phyloP scores from a whole-genome alignment of 768 basidiomycete genomes.

The Kwoniella botswanensis region DNA sequence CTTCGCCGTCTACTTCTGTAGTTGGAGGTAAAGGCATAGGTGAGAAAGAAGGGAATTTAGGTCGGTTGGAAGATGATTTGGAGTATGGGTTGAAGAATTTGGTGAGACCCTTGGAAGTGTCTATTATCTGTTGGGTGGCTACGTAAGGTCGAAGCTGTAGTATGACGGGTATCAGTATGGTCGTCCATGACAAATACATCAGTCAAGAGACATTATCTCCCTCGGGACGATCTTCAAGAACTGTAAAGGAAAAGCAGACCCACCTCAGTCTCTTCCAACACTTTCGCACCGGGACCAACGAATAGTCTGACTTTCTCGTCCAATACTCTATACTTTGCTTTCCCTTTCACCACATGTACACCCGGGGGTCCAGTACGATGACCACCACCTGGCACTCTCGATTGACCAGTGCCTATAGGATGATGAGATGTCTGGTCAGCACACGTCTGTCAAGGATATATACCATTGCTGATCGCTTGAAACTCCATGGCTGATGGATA shows the following conservation, averaged over 20 bases:
- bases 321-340: slow-evolving; percentile 74
- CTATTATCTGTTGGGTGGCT: slow-evolving; percentile 16
- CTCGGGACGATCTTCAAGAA: no score
- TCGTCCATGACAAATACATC: no score
- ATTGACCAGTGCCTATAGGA: slow-evolving; percentile 75
- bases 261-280: slow-evolving; percentile 45
- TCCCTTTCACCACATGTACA: slow-evolving; percentile 76
- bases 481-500: background rate
- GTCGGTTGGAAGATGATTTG: slow-evolving; percentile 13
- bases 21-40: slow-evolving; percentile 9
- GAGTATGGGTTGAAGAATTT: slow-evolving; percentile 25
- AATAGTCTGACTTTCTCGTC: slow-evolving; percentile 84
- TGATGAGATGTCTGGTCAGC: background rate
- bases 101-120: slow-evolving; percentile 1
- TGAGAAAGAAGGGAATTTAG: slow-evolving; percentile 32
- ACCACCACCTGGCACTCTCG: slow-evolving; percentile 75
- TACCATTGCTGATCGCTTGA: background rate
- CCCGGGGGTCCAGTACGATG: slow-evolving; percentile 87
- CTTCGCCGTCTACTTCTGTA: slow-evolving; percentile 8
- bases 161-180: background rate
- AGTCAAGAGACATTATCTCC: no score
- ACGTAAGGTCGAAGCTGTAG: slow-evolving; percentile 49
- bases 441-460: background rate
- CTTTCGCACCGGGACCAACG: slow-evolving; percentile 67
- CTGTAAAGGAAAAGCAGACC: slow-evolving; percentile 10